Base-by-base conservation (phyloP, 2,329 filamentous ascomycete species). In the Xylaria sp. region DNA sequence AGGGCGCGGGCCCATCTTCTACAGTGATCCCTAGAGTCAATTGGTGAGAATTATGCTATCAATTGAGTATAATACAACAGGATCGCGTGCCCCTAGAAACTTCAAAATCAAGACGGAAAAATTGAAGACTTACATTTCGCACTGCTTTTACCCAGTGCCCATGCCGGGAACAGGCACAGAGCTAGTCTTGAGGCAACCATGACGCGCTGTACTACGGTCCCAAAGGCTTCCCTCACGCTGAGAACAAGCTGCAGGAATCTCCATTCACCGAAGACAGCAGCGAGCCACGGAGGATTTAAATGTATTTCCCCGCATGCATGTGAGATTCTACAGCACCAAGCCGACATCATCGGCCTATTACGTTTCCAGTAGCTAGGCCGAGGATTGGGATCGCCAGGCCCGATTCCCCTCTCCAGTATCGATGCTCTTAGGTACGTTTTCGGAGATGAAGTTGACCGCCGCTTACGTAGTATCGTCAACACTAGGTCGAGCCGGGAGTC, bases 21-120 rank as follows among this genome's bases (percentile, higher is more conserved):
- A 76, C 73, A 17, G 75, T 71, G 42, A 77, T 77, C 73, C 74
- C 75, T 76, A 17, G 2, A 50, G 19, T 54, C 55, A 42, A 59
- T 66, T 69, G 3, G 69, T 73, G 12, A 68, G 68, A 17, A 59
- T 62, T 21, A 1, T 24, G 42, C 6, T 8, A 6, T 58, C 59
- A 58, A 69, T 61, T 69, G 60, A 56, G 45, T 51, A 42, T 27
- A 5, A 54, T 3, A 42, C 12, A 34, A 50, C 3, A 34, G 9
- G 14, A 48, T 45, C 12, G 39, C 19, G 11, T 45, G 56, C n/a
- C n/a, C 4, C 12, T 6, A 21, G 17, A 21, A 63, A 30, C 4
- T 2, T 17, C 12, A 53, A 64, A 32, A 19, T 11, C n/a, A 21
- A 30, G 3, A 39, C 11, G 17, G 24, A 12, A n/a, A 19, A 45